Evolutionary conservation across 371 early-diverging fungal genomes (phyloP).

Genomic region (Mortierella sp.): DNA sequence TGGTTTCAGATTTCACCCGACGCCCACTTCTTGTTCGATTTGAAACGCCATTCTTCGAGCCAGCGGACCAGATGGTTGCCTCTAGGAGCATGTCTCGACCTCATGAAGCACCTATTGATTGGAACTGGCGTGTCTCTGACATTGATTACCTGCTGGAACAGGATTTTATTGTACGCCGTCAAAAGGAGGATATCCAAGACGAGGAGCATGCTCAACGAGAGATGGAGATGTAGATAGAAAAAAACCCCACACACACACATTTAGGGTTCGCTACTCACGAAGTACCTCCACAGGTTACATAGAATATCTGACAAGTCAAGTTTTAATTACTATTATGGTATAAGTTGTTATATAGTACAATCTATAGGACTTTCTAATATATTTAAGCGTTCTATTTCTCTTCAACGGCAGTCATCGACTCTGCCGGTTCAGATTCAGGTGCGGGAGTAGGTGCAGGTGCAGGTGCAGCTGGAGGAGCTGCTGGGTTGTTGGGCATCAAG

Average conservation of each 20-base stretch:
- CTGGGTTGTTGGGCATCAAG: slow-evolving; percentile 28
- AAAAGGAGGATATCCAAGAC: slow-evolving; percentile 42
- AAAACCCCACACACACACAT: neutral
- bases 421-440: neutral
- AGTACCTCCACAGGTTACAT: too few species aligned
- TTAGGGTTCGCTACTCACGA: neutral
- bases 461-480: neutral
- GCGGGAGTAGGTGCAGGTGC: neutral
- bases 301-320: neutral
- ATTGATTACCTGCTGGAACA: slow-evolving; percentile 71
- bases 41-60: slow-evolving; percentile 70
- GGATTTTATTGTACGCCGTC: slow-evolving; percentile 59
- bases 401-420: neutral
- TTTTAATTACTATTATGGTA: too few species aligned
- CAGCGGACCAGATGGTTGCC: slow-evolving; percentile 65
- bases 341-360: too few species aligned
- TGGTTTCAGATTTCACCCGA: slow-evolving; percentile 65
- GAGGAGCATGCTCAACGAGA: slow-evolving; percentile 53
- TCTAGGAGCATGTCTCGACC: slow-evolving; percentile 62
- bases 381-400: slow-evolving; percentile 7
- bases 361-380: neutral
- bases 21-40: slow-evolving; percentile 66
- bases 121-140: slow-evolving; percentile 70
- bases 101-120: slow-evolving; percentile 66
- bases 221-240: slow-evolving; percentile 40